Evolutionary conservation across 306 rosid species (phyloP), one percentile per base, ranked within the genome.

Genomic region (Hylodesmum podocarpum): DNA sequence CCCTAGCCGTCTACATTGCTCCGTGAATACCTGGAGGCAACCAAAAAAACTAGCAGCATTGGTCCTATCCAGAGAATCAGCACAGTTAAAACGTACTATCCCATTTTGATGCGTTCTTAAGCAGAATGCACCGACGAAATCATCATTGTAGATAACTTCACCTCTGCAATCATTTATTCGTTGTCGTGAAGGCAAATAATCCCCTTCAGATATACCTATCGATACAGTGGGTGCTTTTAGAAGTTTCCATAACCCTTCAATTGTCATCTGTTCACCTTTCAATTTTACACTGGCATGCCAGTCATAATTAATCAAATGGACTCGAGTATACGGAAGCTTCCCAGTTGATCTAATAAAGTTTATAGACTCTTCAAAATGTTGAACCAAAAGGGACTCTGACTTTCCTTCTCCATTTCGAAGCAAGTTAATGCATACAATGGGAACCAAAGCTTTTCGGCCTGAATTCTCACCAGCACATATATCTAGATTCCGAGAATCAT

Each of bases 21-120:
- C 99, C 72, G 82, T 88, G 71, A 96, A 96, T 73, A 87, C 98
- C 83, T 96, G 98, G 78, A 96, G 99, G 79, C 91, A 81, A 58
- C 97, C 97, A 85, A 96, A 96, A 83, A 78, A 96, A 82, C 99
- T 96, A 82, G 99, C 99, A 70, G 99, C 99, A 88, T 96, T 96
- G 57, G 99, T 96, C 87, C 99, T 89, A 83, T 96, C 99, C 84
- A 96, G 86, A 76, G 99, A 96, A 87, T 96, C 99, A 0, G 99
- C 99, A 87, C 99, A 96, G 86, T 96, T 96, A 83, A 88, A 92
- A 70, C 98, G 97, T 75, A 91, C 54, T 36, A 91, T 88, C 78
- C 99, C 99, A 87, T 92, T 96, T 91, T 96, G 99, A 80, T 79
- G 96, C 41, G 94, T 77, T 82, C 99, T 88, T 78, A 96, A 78